Evolutionary conservation across 768 basidiomycete genomes (phyloP).

Genomic region (Rhodosporidiobolus odoratus): DNA sequence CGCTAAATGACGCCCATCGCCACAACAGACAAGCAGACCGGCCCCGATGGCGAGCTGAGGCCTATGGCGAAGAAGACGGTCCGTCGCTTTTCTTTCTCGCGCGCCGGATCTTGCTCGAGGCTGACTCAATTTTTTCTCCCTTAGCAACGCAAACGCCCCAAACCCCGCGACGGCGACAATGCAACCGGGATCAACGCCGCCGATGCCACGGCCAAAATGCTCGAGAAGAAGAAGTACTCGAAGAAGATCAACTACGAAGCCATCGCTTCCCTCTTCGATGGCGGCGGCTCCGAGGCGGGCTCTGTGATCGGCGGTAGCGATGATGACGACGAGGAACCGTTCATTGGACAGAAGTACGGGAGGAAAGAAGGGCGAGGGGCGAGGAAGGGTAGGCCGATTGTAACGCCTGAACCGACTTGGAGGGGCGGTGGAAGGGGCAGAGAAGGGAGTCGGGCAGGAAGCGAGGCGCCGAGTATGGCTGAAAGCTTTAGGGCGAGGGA

Average conservation of each 20-base stretch:
- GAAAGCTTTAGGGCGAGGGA: neutral
- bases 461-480: conserved; percentile 4
- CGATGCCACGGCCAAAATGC: conserved; percentile 68
- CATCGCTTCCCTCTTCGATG: conserved; percentile 65
- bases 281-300: conserved; percentile 25
- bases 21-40: conserved; percentile 58
- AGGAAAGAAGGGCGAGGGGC: conserved; percentile 5
- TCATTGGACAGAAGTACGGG: conserved; percentile 21
- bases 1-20: neutral
- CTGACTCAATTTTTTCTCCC: neutral
- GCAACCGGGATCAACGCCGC: conserved; percentile 66
- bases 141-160: conserved; percentile 43
- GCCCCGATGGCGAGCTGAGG: conserved; percentile 36
- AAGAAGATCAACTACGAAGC: conserved; percentile 92
- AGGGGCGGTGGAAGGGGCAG: neutral
- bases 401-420: conserved; percentile 32
- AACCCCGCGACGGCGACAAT: conserved; percentile 69
- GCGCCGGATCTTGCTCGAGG: too few relatives aligned
- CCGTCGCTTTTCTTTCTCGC: neutral
- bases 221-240: conserved; percentile 78
- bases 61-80: conserved; percentile 16
- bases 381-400: conserved; percentile 14
- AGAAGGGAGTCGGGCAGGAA: conserved; percentile 11
- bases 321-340: conserved; percentile 22
- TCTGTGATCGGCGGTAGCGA: conserved; percentile 17